Base-by-base conservation (phyloP, 1,139 yeast genomes). In the Blastobotrys serpentis region DNA sequence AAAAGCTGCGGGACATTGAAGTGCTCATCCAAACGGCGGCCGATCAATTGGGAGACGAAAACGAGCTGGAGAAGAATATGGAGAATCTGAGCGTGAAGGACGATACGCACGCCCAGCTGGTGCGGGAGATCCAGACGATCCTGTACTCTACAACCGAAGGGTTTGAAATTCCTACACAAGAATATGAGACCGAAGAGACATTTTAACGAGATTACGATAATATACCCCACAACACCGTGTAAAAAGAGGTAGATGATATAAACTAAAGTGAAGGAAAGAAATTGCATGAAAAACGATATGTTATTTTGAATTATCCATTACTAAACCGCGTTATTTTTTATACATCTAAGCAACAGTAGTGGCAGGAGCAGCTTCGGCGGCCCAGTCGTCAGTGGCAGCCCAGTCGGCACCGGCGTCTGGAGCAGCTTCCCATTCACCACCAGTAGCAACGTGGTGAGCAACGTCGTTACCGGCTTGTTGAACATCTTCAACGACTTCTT, bases 1-100 rank as follows among this genome's bases (percentile, higher is more conserved):
- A 85, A 60, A 92, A 92, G 68, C 73, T 92, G 47, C 78, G 96
- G 53, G 95, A 86, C 52, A 86, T 92, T 52, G 98, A 92, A 67
- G 80, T 88, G 29, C 69, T 90, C 46, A 78, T 85, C 17, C 89
- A 85, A 61, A 77, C 82, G 30, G 77, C 85, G 13, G 77, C 76
- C 49, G 86, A 81, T 47, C 64, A 72, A 42, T 59, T 77, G 33
- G 54, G 49, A 17, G 56, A 52, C 17, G 54, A 48, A 34, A 29
- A 49, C 48, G 53, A 43, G 40, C 29, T 50, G n/a, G 54, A 46
- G 10, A 50, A 43, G 22, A 51, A 34, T 11, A 16, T 30, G 51
- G 46, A 16, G 53, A 47, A 38, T 37, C 52, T 23, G 54, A 17
- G 21, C 37, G 44, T 19, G 17, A 46, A 29, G 17, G 47, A 44